phyloP scores from a whole-genome alignment of 2,329 filamentous ascomycete genomes.

The Trichoderma sp. region DNA sequence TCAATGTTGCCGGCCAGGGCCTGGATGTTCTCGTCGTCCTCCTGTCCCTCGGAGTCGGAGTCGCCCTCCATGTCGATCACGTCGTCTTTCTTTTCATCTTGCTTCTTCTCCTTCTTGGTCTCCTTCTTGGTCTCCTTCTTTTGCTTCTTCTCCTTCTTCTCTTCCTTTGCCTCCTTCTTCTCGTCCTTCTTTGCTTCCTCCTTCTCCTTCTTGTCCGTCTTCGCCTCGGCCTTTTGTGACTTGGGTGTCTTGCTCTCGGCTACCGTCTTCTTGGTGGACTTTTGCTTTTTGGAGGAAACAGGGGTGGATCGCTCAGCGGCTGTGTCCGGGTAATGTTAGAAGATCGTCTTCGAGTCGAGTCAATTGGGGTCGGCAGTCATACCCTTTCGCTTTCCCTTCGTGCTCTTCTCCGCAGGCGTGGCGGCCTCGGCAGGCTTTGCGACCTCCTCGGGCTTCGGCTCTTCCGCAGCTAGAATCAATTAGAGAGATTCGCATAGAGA shows the following conservation, averaged over 20 bases:
- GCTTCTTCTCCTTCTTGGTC: conserved; percentile 36
- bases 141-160: conserved; percentile 44
- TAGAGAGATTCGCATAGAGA: conserved; percentile 23
- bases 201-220: conserved; percentile 35
- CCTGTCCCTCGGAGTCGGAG: conserved; percentile 45
- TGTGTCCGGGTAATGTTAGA: conserved; percentile 29
- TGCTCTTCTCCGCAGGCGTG: conserved; percentile 42
- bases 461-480: conserved; percentile 36
- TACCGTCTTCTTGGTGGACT: conserved; percentile 44
- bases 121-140: conserved; percentile 35
- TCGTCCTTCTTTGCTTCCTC: conserved; percentile 40
- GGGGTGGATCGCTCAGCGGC: conserved; percentile 51
- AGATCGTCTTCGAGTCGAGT: conserved; percentile 31
- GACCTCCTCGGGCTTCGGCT: conserved; percentile 38
- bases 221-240: conserved; percentile 34
- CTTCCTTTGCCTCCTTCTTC: conserved; percentile 41
- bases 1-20: conserved; percentile 50
- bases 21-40: conserved; percentile 46
- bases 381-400: conserved; percentile 44
- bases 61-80: conserved; percentile 39
- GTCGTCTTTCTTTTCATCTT: conserved; percentile 37
- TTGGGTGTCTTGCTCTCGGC: conserved; percentile 42
- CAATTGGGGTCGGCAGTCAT: conserved; percentile 24
- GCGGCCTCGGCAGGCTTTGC: conserved; percentile 36
- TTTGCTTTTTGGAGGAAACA: conserved; percentile 50